A percentile compares a stretch with the other conserved stretches of the same genome.
Evolutionary conservation across 306 rosid genomes (phyloP).

Genomic region (Lathyrus tuberosus): DNA sequence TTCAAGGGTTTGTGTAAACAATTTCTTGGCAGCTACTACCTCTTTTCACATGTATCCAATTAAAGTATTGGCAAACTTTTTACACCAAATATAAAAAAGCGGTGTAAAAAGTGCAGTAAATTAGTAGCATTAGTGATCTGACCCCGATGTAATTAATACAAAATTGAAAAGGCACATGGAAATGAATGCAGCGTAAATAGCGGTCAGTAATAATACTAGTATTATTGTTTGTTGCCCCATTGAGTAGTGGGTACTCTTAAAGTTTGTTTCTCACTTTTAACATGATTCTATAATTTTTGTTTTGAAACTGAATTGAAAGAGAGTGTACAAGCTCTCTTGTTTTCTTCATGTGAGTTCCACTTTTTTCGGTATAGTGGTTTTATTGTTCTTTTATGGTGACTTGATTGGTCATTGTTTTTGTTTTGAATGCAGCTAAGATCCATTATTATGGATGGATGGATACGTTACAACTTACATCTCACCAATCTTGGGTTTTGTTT

Average conservation of each 20-base stretch:
- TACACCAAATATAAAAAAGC: background rate
- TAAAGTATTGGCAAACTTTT: too few relatives aligned
- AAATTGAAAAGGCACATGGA: background rate
- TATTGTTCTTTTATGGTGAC: background rate
- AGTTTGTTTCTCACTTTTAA: background rate
- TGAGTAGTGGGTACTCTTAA: too few relatives aligned
- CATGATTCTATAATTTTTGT: background rate
- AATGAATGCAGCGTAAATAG: background rate
- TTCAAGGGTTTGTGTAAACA: background rate
- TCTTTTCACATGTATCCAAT: background rate
- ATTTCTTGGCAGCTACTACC: background rate
- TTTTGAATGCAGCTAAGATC: conserved; percentile 1
- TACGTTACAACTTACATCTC: background rate
- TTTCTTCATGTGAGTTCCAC: conserved; percentile 24
- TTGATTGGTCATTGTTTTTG: background rate
- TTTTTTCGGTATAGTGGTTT: background rate
- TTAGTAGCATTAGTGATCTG: background rate
- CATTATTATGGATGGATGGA: conserved; percentile 1
- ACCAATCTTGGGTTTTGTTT: background rate
- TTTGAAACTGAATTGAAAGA: background rate
- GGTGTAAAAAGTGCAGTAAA: conserved; percentile 13
- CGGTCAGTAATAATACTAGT: too few relatives aligned
- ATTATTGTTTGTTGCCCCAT: too few relatives aligned
- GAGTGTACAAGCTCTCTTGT: background rate
- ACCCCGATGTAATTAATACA: background rate